Conservation (phyloP, 225 moss, liverwort and hornwort species). For the Marchantia paleacea region DNA sequence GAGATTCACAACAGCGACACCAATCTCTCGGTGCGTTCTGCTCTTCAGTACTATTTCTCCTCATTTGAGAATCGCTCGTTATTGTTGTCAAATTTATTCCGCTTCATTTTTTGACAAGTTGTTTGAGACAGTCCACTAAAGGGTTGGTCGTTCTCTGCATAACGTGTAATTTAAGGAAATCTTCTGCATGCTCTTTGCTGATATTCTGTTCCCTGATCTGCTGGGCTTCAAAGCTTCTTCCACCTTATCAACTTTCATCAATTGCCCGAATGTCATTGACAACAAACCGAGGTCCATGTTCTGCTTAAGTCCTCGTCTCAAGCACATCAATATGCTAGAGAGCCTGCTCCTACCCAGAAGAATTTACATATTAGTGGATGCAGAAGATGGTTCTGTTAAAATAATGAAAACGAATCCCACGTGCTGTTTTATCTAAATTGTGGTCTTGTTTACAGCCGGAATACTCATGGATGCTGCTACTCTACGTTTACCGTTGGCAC, state of each 20-base stretch:
- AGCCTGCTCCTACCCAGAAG: background rate
- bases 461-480: slow-evolving; percentile 30
- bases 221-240: background rate
- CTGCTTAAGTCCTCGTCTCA: no score
- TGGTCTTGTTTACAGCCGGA: background rate
- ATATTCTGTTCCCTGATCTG: background rate
- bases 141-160: no score
- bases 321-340: no score
- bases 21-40: no score
- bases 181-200: background rate
- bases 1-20: no score
- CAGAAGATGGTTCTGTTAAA: background rate
- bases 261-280: background rate
- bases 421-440: background rate
- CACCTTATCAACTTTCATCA: background rate
- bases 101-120: no score
- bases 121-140: no score
- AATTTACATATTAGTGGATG: background rate
- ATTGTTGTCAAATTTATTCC: no score
- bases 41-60: no score
- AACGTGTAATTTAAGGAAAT: no score
- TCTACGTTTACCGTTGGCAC: slow-evolving; percentile 9
- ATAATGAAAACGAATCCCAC: background rate
- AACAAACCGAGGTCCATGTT: no score
- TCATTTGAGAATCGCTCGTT: no score